Evolutionary conservation across 176 grass and related monocot genomes (phyloP), one percentile per base, ranked within the genome.

Genomic region (Aegilops sharonensis): DNA sequence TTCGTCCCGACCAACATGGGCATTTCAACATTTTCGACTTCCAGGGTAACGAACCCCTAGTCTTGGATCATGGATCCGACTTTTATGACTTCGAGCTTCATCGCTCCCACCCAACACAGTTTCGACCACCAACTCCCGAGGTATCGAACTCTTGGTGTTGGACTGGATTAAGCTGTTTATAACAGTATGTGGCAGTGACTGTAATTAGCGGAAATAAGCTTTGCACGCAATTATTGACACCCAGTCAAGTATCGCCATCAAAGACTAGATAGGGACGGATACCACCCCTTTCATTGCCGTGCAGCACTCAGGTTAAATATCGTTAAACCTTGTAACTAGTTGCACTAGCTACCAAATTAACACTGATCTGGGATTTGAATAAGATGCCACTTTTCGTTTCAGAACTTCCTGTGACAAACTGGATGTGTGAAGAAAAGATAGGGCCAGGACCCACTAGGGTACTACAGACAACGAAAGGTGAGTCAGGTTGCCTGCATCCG

Each of bases 331-430:
- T 86, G 64, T 61, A 70, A 78, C 18, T 70, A 47, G 59, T 69
- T 79, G 76, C 50, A 61, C 50, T 70, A 85, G 60, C 61, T 68
- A 87, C 63, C 23, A 67, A 59, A 73, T 12, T 57, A 59, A 76
- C 86, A 82, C 61, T 30, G 78, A 45, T 42, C 32, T 32, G 47
- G 77, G 63, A 88, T 88, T 82, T 47, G 43, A 83, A 77, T 69
- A 68, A 24, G 56, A 68, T 60, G 34, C 71, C 47, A 77, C 21
- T 87, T 54, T 67, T 23, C n/a, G n/a, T 72, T 80, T 31, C 37
- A 37, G 36, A 68, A 77, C 48, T 21, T 69, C 67, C 8, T 69
- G 35, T 69, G 54, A 68, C 43, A 77, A 83, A 83, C 64, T 62
- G 50, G 56, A 11, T 56, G 21, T 32, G 31, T 32, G 31, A 25